phyloP scores from a whole-genome alignment of 345 rosid species.

The Alliaria petiolata region DNA sequence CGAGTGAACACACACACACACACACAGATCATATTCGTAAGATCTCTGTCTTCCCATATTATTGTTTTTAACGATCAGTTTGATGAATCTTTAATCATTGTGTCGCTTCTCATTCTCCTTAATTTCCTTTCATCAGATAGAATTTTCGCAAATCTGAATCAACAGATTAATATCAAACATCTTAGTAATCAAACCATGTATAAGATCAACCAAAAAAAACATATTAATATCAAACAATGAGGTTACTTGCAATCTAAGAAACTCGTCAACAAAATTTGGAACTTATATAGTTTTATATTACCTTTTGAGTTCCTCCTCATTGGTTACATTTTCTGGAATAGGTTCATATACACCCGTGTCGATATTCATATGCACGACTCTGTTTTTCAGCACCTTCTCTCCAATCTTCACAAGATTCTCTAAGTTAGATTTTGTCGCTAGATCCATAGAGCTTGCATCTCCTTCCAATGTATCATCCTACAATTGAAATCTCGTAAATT shows the following conservation, averaged over 20 bases:
- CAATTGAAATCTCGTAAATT: background rate
- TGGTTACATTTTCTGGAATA: slow-evolving; percentile 39
- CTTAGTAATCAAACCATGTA: background rate
- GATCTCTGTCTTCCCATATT: background rate
- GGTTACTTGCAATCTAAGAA: too few relatives aligned
- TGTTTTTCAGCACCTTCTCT: slow-evolving; percentile 37
- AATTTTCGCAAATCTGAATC: slow-evolving; percentile 40
- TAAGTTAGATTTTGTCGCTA: slow-evolving; percentile 47
- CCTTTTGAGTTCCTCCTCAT: slow-evolving; percentile 43
- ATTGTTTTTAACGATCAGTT: background rate
- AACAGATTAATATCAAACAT: background rate
- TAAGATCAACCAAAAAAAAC: background rate
- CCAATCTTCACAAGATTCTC: slow-evolving; percentile 49
- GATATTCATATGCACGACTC: slow-evolving; percentile 39
- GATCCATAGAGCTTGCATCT: slow-evolving; percentile 39
- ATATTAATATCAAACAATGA: too few relatives aligned
- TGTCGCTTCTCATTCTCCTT: slow-evolving; percentile 18
- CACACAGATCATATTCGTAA: background rate
- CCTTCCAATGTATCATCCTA: slow-evolving; percentile 57
- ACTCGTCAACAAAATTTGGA: background rate
- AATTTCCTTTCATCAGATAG: slow-evolving; percentile 47
- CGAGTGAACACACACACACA: background rate
- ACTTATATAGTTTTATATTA: background rate
- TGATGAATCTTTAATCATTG: background rate
- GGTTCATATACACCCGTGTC: slow-evolving; percentile 55